A percentile compares a stretch with the other conserved stretches of the same genome.
Conservation (phyloP, 2,329 filamentous ascomycete genomes). For the Neonectria punicea region DNA sequence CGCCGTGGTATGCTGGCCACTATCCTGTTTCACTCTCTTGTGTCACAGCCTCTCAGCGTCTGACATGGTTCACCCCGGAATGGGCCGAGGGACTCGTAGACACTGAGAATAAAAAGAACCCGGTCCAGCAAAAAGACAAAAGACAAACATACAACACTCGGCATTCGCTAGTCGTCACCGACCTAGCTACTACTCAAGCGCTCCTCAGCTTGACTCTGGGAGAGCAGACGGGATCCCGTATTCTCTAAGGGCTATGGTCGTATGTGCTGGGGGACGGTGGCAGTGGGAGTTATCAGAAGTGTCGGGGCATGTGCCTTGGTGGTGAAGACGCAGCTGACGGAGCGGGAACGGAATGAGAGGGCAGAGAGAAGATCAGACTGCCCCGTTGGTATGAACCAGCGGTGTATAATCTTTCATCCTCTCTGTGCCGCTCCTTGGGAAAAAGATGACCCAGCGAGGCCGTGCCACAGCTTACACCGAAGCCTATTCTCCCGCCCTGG, state of each 20-base stretch:
- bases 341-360: not conserved
- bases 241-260: slow-evolving; percentile 22
- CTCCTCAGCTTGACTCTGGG: slow-evolving; percentile 22
- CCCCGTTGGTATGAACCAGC: not conserved
- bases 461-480: slow-evolving; percentile 3
- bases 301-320: no score
- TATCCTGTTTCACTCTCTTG: no score
- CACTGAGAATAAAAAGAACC: not conserved
- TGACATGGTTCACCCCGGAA: no score
- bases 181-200: slow-evolving; percentile 24
- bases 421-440: not conserved
- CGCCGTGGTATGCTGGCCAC: no score
- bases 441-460: slow-evolving; percentile 10
- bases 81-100: not conserved
- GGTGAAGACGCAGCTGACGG: not conserved
- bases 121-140: not conserved
- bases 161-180: slow-evolving; percentile 26
- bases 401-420: not conserved
- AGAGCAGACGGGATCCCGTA: slow-evolving; percentile 22
- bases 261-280: slow-evolving; percentile 9
- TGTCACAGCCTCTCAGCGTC: not conserved
- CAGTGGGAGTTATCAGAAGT: not conserved
- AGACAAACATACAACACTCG: slow-evolving; percentile 22
- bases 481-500: not conserved
- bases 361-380: not conserved